Evolutionary conservation across 495 filamentous ascomycete species (phyloP), one percentile per base, ranked within the genome.

Genomic region (Talaromyces borbonicus): DNA sequence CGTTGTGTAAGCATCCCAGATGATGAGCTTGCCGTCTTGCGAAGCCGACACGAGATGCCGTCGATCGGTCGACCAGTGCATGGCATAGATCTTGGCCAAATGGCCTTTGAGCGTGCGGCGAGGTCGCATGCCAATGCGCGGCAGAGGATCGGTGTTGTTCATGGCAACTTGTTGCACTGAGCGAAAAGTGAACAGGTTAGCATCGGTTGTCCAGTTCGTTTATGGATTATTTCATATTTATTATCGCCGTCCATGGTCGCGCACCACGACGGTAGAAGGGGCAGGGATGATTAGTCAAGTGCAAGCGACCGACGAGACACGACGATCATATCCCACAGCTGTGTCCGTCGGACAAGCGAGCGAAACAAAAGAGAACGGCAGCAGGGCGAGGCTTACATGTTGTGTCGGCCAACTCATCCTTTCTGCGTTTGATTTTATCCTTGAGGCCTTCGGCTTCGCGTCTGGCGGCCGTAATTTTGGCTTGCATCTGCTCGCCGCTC

Each of bases 31-130:
- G 61, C 92, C 92, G 59, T 98, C 92, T 67, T 98, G 92, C 52
- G 92, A 98, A 50, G 92, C 92, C 7, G 92, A 98, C 30, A 98
- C 92, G 47, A 98, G 79, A 68, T 97, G 93, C 66, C 92, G 85
- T 58, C 92, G 82, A 69, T 98, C 92, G 49, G 93, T 98, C 15
- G 93, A 97, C 92, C 92, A 98, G 71, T 98, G 93, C 92, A 98
- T 98, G 51, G 92, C 89, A 67, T 98, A 98, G 53, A 98, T 98
- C 71, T 98, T 98, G 46, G 92, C 92, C 25, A 98, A 70, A 78
- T 98, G 92, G 37, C 92, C 92, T 72, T 97, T 97, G 48, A 98
- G 70, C 26, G 88, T 93, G 60, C 87, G 85, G 66, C 90, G 88
- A 49, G 89, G 83, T 73, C 87, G 93, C 92, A 98, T 97, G 57